Evolutionary conservation across 371 early-diverging fungal genomes (phyloP), one percentile per base, ranked within the genome.

Genomic region (Actinomucor elegans): DNA sequence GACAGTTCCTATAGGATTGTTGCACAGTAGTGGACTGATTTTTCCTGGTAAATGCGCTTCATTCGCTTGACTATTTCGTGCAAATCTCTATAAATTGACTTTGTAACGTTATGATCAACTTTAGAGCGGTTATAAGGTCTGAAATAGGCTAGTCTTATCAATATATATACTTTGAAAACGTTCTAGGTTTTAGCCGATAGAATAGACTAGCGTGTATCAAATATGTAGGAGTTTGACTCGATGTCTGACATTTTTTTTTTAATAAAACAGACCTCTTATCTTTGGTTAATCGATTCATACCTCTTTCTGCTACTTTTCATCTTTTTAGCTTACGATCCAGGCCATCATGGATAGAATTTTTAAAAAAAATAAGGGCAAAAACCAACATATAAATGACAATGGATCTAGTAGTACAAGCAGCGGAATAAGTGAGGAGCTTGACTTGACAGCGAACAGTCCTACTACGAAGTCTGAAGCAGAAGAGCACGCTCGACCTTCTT

Each of bases 171-270:
- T n/a, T n/a, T n/a, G n/a, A n/a, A 35, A 10, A 35, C 8, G 15
- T 35, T 4, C 15, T 15, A 35, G n/a, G 15, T 35, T 10, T 10
- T 10, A 35, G 36, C 4, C 4, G 14, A 35, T 35, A 6, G n/a
- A n/a, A n/a, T n/a, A n/a, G n/a, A n/a, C n/a, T n/a, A n/a, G n/a
- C n/a, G n/a, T n/a, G n/a, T n/a, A n/a, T n/a, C n/a, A n/a, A n/a
- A n/a, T n/a, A n/a, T n/a, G n/a, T n/a, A n/a, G n/a, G n/a, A n/a
- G n/a, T n/a, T n/a, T n/a, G n/a, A n/a, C n/a, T n/a, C n/a, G 15
- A 42, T 42, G 42, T 42, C 42, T 42, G 26, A 26, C 26, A 42
- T 42, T 24, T 42, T 42, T 42, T 42, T 42, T 12, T 42, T 42
- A 4, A 11, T 6, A n/a, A n/a, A n/a, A n/a, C n/a, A n/a, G n/a